Evolutionary conservation across 495 filamentous ascomycete species (phyloP), one percentile per base, ranked within the genome.

Genomic region (Neohortaea acidophila): DNA sequence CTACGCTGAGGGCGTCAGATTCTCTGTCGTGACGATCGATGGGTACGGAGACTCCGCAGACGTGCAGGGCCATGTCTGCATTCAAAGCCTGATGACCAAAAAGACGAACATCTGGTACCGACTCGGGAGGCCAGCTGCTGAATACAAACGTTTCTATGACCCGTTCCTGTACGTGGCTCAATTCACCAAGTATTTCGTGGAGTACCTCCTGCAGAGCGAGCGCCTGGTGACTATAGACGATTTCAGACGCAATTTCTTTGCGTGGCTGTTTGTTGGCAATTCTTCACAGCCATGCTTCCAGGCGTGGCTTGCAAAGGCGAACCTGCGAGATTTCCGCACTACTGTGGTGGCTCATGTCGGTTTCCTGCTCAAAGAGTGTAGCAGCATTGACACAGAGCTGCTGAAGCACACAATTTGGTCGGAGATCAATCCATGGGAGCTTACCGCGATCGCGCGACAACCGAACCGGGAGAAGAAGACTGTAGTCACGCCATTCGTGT

Each of bases 161-260:
- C 61, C 68, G 0, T 84, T 82, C 39, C 38, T 70, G 1, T 84
- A 79, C 80, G 46, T 83, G 12, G 75, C 68, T 0, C 67, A 74
- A 33, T 58, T 84, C 10, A 63, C 67, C 1, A 83, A 82, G 47
- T 69, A 81, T 47, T 65, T 79, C 25, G 58, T 81, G 12, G 78
- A 82, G 41, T 83, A 67, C 45, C 58, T 72, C 26, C 44, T 59
- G 3, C 36, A 50, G 7, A 33, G 54, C 3, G 47, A 49, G 0
- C 42, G 49, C 2, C n/a, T n/a, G n/a, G 65, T 75, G 1, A 46
- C 48, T 3, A 44, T 84, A 0, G 7, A 43, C 4, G 54, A 75
- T 33, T 81, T 85, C 46, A 54, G 59, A 23, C 22, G 39, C 0
- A 34, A 57, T 0, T 85, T 86, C 39, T 52, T 52, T 24, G 30